Evolutionary conservation across 2,329 filamentous ascomycete genomes (phyloP).

Genomic region (Monosporascus sp.): DNA sequence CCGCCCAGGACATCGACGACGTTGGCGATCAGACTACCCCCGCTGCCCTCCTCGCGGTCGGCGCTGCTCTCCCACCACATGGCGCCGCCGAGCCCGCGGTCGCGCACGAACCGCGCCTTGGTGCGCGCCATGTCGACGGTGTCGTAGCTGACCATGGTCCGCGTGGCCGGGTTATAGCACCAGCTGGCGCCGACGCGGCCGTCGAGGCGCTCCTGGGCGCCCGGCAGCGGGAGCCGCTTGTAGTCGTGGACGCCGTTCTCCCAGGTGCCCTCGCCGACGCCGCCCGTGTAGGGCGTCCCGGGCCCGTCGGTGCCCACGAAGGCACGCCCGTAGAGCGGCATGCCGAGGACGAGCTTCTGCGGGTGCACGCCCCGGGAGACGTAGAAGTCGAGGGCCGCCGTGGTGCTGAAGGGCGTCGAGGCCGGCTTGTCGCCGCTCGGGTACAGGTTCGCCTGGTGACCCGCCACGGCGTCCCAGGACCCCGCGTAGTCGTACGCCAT

Average conservation of each 20-base stretch:
- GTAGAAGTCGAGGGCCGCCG: slow-evolving; percentile 68
- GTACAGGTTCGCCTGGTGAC: slow-evolving; percentile 78
- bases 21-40: slow-evolving; percentile 63
- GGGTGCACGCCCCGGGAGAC: slow-evolving; percentile 53
- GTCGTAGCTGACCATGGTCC: slow-evolving; percentile 75
- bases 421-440: slow-evolving; percentile 50
- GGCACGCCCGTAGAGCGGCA: slow-evolving; percentile 86
- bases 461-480: slow-evolving; percentile 67
- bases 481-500: slow-evolving; percentile 92
- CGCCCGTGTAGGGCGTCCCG: slow-evolving; percentile 59
- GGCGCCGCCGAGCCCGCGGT: slow-evolving; percentile 69
- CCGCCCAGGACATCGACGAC: slow-evolving; percentile 59
- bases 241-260: slow-evolving; percentile 85
- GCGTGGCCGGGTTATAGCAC: slow-evolving; percentile 62
- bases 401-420: slow-evolving; percentile 74
- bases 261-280: slow-evolving; percentile 76
- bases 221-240: slow-evolving; percentile 71
- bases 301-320: slow-evolving; percentile 75
- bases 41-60: slow-evolving; percentile 63
- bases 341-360: slow-evolving; percentile 78
- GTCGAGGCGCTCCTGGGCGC: slow-evolving; percentile 62
- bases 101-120: slow-evolving; percentile 70
- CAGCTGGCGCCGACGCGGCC: slow-evolving; percentile 64
- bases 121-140: slow-evolving; percentile 59
- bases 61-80: slow-evolving; percentile 97